These are phyloP conservation scores for Termitomyces sp. DNA, from an alignment of 768 basidiomycete species.

Conservation along the genomic window DNA sequence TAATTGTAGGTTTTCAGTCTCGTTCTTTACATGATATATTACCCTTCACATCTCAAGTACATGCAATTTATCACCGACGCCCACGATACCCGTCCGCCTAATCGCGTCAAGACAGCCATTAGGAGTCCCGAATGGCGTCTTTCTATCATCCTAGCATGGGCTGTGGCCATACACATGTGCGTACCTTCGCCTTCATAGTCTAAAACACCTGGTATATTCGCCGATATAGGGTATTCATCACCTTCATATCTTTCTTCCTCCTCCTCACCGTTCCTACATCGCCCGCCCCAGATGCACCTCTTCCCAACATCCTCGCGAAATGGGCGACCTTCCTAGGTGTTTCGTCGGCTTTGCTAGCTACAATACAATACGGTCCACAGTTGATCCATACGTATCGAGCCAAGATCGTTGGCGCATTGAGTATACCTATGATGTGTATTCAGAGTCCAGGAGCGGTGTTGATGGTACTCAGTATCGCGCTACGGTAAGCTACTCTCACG, in stretches of 20 bases:
- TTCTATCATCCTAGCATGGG: slow-evolving; percentile 72
- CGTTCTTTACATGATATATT: slow-evolving; percentile 89
- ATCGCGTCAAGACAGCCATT: slow-evolving; percentile 38
- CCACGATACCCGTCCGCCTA: slow-evolving; percentile 32
- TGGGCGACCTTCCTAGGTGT: slow-evolving; percentile 92
- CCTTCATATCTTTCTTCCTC: slow-evolving; percentile 58
- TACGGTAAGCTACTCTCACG: slow-evolving; percentile 36
- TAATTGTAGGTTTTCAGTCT: slow-evolving; percentile 42
- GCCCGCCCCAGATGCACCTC: slow-evolving; percentile 30
- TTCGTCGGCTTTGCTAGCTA: slow-evolving; percentile 69
- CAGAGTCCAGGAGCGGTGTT: slow-evolving; percentile 86
- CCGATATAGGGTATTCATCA: slow-evolving; percentile 42
- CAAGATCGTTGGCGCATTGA: slow-evolving; percentile 86
- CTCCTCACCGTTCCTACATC: slow-evolving; percentile 37
- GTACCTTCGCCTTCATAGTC: slow-evolving; percentile 19
- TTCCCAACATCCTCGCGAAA: slow-evolving; percentile 23
- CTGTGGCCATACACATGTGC: slow-evolving; percentile 70
- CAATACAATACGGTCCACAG: slow-evolving; percentile 87
- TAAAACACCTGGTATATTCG: slow-evolving; percentile 1
- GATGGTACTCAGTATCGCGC: slow-evolving; percentile 81
- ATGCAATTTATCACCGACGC: slow-evolving; percentile 26
- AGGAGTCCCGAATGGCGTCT: slow-evolving; percentile 69
- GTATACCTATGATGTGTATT: slow-evolving; percentile 93
- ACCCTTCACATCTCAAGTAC: slow-evolving; percentile 80
- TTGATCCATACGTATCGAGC: slow-evolving; percentile 70